Percentiles rank a stretch among this genome's conserved stretches.
Conservation (phyloP, 345 rosid genomes). For the Adansonia digitata region DNA sequence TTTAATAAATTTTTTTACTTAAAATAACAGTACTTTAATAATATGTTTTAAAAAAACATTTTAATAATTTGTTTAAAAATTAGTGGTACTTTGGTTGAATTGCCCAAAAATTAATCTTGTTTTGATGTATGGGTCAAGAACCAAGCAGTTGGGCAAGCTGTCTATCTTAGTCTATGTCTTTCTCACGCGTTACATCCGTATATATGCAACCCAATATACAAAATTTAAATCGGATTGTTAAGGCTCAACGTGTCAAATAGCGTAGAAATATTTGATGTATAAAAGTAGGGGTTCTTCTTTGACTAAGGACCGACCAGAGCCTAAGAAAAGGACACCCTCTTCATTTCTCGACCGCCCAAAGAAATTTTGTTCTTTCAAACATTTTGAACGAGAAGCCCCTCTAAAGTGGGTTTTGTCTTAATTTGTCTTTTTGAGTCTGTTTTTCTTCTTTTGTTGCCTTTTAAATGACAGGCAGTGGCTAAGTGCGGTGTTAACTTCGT, state of each 20-base stretch:
- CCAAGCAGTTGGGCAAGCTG: background rate
- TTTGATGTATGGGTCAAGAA: background rate
- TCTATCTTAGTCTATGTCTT: background rate
- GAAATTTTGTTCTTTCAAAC: constrained; percentile 22
- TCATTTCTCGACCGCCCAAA: constrained; percentile 46
- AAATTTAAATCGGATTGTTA: background rate
- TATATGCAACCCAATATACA: background rate
- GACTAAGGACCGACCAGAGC: constrained; percentile 28
- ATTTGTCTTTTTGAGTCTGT: background rate
- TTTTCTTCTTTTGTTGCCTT: background rate
- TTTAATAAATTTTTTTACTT: too few relatives aligned
- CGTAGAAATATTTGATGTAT: background rate
- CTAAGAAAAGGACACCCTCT: constrained; percentile 6
- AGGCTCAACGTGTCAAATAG: constrained; percentile 20
- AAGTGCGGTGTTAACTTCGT: background rate
- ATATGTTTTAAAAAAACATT: too few relatives aligned
- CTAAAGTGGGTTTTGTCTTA: constrained; percentile 27
- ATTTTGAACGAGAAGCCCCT: constrained; percentile 13
- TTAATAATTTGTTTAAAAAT: too few relatives aligned
- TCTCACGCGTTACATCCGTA: background rate
- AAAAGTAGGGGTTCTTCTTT: constrained; percentile 8
- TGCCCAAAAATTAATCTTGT: background rate
- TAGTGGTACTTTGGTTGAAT: too few relatives aligned
- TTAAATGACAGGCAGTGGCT: background rate
- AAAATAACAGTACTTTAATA: too few relatives aligned